Evolutionary conservation across 805 yeast species (phyloP).

Genomic region (Wickerhamomyces queroliae): DNA sequence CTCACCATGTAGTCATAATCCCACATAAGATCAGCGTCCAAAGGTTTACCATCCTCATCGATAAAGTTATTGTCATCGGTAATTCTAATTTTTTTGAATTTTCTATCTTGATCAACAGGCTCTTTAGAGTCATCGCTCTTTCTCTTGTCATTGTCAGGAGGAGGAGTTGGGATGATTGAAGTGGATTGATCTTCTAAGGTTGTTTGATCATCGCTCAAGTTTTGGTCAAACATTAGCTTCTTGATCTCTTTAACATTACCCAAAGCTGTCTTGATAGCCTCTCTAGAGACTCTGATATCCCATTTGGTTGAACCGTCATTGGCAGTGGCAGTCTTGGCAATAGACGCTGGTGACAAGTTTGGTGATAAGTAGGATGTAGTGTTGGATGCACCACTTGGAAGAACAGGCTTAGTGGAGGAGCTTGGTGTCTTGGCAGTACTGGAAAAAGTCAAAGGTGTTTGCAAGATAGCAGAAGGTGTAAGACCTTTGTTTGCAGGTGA

Average conservation of each 20-base stretch:
- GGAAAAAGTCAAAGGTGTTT: slow-evolving; percentile 23
- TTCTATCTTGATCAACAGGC: not conserved
- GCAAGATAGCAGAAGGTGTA: slow-evolving; percentile 23
- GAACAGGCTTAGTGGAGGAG: slow-evolving; percentile 12
- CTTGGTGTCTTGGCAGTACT: slow-evolving; percentile 20
- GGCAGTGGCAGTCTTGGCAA: slow-evolving; percentile 4
- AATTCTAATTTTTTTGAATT: slow-evolving; percentile 14
- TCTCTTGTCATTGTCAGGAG: slow-evolving; percentile 12
- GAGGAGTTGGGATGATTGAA: slow-evolving; percentile 12
- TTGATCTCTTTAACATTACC: slow-evolving; percentile 14
- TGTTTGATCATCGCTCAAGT: no score
- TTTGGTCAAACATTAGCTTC: slow-evolving; percentile 12
- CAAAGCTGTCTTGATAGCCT: slow-evolving; percentile 19
- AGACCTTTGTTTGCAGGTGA: slow-evolving; percentile 19
- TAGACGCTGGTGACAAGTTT: slow-evolving; percentile 15
- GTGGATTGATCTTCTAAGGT: not conserved
- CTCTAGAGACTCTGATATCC: slow-evolving; percentile 16
- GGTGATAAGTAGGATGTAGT: slow-evolving; percentile 18
- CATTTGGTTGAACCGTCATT: slow-evolving; percentile 10
- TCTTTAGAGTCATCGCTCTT: not conserved
- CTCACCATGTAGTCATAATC: slow-evolving; percentile 13
- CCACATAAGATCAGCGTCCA: slow-evolving; percentile 17
- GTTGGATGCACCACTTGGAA: slow-evolving; percentile 1
- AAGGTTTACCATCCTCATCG: slow-evolving; percentile 11
- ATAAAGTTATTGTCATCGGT: slow-evolving; percentile 12